Evolutionary conservation across 2,329 filamentous ascomycete genomes (phyloP), one percentile per base, ranked within the genome.

Genomic region (Pyricularia sp.): DNA sequence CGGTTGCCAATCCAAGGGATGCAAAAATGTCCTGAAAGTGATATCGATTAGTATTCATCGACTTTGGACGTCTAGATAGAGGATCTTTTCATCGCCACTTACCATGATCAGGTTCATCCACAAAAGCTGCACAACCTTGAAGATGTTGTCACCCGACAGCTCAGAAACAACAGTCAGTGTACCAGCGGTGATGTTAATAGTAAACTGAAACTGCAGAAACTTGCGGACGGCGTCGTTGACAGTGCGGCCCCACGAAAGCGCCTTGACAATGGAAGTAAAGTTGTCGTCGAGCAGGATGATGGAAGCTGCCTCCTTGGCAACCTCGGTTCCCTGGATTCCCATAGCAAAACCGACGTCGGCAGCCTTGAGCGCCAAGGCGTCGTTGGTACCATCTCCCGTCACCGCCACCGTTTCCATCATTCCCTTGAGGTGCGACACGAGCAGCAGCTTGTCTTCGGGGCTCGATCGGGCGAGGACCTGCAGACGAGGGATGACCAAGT

Each of bases 181-280:
- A 33, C 88, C 86, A 3, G 86, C 86, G 6, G 86, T 88, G 68
- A 89, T 84, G 73, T 88, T 89, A 75, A 88, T 85, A 2, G 88
- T 90, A 68, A 90, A 82, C 76, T 85, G 83, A 71, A 87, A 87
- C 78, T 84, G 86, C 28, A 89, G 78, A 73, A 89, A 89, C 74
- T 89, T 89, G 74, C 86, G 83, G 64, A 89, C 85, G 0, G 86
- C 84, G 72, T 89, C 87, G 71, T 88, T 88, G 70, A 89, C 86
- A 4, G 85, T 84, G 64, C 87, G 82, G 12, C 87, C 87, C 86
- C 86, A 89, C 73, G 85, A 82, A 68, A 90, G 81, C 2, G 86
- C 87, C 67, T 85, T 88, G 69, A 89, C 85, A 67, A 89, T 81
- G 2, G 85, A 83, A 12, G 80, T 77, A 69, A 89, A 88, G 74